Base-by-base conservation (phyloP, 1,139 yeast genomes). In the Candida sojae region DNA sequence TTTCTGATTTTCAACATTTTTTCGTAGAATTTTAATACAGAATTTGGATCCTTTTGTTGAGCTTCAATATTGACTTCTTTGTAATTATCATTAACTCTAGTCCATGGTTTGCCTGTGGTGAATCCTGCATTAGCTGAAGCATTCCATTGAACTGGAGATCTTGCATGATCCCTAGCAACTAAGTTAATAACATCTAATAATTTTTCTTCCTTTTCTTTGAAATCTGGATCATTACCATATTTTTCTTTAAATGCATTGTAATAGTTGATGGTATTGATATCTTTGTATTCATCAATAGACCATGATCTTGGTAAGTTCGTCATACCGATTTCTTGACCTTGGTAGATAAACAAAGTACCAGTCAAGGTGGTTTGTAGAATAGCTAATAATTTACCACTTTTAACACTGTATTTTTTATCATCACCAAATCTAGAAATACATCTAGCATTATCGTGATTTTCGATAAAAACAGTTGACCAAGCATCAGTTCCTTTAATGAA, bases 101-200 rank as follows among this genome's bases (percentile, higher is more conserved):
- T 80, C 86, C 87, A 82, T 26, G 86, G 84, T 51, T 64, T 64
- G 30, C 67, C 77, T 2, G 71, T 62, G 10, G 83, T 63, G 60
- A 82, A 81, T 0, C 86, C 86, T 31, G 70, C 83, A 53, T 71
- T 57, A 10, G 59, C 67, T 2, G 70, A 57, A 43, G 59, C 59
- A 51, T 73, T 76, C 86, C 86, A 82, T 58, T 80, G 86, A 53
- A 82, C 78, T 30, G 86, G 86, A 6, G 83, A 71, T 60, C 86
- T 71, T 6, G 84, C 77, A 55, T 82, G 72, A 58, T 81, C 85
- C 60, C 85, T 70, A 10, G 82, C 78, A 17, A 73, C 51, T 46
- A 73, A 57, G 48, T 67, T 64, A 50, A 75, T 61, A 29, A 54
- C 58, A 48, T 70, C 70, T 65, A 75, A 53, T 48, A 70, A 63